Base-by-base conservation (phyloP, 108 stramenopile genomes). In the Cylindrotheca fusiformis region DNA sequence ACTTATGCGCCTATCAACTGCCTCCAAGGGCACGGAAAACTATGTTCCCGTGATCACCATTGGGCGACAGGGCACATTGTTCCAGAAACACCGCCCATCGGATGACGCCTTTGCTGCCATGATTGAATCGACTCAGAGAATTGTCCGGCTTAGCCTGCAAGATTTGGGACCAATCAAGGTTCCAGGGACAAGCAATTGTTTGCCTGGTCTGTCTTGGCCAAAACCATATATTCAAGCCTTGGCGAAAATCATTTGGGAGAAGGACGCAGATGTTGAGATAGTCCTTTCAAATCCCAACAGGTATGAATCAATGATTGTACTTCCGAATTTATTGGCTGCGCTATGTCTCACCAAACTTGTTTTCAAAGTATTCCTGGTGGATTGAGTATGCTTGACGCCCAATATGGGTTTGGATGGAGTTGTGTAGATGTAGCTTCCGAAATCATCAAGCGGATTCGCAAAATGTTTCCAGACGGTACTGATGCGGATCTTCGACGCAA, bases 371-470 rank as follows among this genome's bases (percentile, higher is more conserved):
- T 64, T 49, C 71, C 72, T 29, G 77, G 60, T 60, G 66, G 74
- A 24, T 59, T 82, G 29, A 63, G 63, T 23, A 53, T 65, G 2
- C 76, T 77, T 2, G 85, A 80, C 52, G 81, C 81, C 18, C 57
- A 67, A 32, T 85, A 82, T 55, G 81, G 84, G 5, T 80, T 80
- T 55, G 84, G 84, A 29, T 85, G 84, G 84, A 56, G 32, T 60
- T 82, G 81, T 47, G 73, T 69, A 3, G 84, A 85, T 75, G 84
- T 85, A 24, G 78, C 78, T 14, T 57, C 74, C 8, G 78, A 75
- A 62, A 67, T 75, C 27, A 76, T 71, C 59, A 75, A 75, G 44
- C 0, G 56, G 29, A 72, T 75, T 57, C 51, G 60, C 52, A 55
- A 68, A 14, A 52, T 55, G 21, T 70, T 76, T 21, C 74, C 74